Percentiles rank a stretch among this genome's conserved stretches.
Conservation (phyloP, 2,329 filamentous ascomycete species). For the Alternaria metachromatica region DNA sequence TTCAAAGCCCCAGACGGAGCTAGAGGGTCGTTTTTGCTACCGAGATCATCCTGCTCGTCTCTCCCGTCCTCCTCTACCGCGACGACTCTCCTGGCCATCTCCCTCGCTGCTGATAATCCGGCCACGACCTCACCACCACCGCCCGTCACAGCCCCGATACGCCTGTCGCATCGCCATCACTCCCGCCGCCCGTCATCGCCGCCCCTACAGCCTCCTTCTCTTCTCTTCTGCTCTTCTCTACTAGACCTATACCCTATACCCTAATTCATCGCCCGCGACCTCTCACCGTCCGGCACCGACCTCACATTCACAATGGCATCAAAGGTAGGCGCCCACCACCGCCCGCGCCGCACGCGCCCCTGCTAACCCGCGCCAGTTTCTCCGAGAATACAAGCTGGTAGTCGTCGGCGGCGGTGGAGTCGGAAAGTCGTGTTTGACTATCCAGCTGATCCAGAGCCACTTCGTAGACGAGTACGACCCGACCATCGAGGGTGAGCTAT, state of each 20-base stretch:
- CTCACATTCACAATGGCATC: slow-evolving; percentile 44
- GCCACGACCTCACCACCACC: neutral
- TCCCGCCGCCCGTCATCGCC: slow-evolving; percentile 15
- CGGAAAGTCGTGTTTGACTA: slow-evolving; percentile 98
- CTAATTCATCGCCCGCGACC: slow-evolving; percentile 5
- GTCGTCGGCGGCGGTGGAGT: slow-evolving; percentile 98
- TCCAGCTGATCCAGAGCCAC: slow-evolving; percentile 81
- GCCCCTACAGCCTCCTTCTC: slow-evolving; percentile 5
- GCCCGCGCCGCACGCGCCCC: slow-evolving; percentile 2
- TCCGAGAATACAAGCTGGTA: slow-evolving; percentile 68
- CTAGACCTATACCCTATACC: slow-evolving; percentile 1
- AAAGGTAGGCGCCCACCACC: slow-evolving; percentile 37
- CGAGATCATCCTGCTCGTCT: slow-evolving; percentile 23
- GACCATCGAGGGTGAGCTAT: slow-evolving; percentile 89
- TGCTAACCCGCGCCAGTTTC: slow-evolving; percentile 52
- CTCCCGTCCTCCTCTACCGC: slow-evolving; percentile 14
- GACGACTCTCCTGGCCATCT: slow-evolving; percentile 13
- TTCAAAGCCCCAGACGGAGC: slow-evolving; percentile 23
- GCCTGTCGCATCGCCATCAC: slow-evolving; percentile 20
- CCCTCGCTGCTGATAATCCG: slow-evolving; percentile 6
- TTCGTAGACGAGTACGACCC: slow-evolving; percentile 99
- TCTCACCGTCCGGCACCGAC: slow-evolving; percentile 15
- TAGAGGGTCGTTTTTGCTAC: slow-evolving; percentile 35
- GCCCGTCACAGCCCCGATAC: slow-evolving; percentile 12
- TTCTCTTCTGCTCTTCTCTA: neutral